Evolutionary conservation across 495 filamentous ascomycete species (phyloP).

Genomic region (Aspergillus cristatus): DNA sequence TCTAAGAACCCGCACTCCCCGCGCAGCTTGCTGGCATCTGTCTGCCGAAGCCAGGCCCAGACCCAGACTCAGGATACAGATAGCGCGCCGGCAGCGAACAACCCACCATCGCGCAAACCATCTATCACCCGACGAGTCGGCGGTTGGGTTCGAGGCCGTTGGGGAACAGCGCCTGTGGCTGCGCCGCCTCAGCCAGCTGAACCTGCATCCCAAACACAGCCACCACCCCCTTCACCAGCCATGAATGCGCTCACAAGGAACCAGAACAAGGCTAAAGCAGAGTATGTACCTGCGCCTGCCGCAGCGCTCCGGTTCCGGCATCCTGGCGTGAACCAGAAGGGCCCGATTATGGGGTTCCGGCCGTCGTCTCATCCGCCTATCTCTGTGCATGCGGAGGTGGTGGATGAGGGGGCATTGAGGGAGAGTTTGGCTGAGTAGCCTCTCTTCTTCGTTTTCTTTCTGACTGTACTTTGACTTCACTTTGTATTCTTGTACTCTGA

Average conservation of each 20-base stretch:
- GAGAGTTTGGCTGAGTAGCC: constrained; percentile 32
- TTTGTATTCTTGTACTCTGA: constrained; percentile 1
- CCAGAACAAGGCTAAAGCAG: constrained; percentile 2
- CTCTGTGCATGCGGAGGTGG: constrained; percentile 21
- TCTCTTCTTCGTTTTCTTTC: constrained; percentile 3
- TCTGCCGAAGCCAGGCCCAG: too few relatives aligned
- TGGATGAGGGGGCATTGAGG: constrained; percentile 31
- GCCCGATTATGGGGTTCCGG: constrained; percentile 33
- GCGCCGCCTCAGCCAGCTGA: neutral
- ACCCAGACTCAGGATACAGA: too few relatives aligned
- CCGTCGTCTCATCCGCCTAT: constrained; percentile 23
- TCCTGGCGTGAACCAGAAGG: constrained; percentile 41
- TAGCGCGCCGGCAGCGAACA: constrained; percentile 18
- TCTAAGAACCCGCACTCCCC: constrained; percentile 18
- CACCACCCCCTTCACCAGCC: neutral
- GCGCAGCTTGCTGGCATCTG: constrained; percentile 29
- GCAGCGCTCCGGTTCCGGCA: constrained; percentile 23
- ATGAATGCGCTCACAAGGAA: too few relatives aligned
- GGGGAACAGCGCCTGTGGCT: constrained; percentile 38
- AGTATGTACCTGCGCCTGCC: constrained; percentile 5
- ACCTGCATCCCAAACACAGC: neutral
- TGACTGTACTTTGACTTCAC: constrained; percentile 4
- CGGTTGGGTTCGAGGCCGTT: constrained; percentile 48
- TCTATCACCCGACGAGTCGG: constrained; percentile 39
- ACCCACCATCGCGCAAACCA: constrained; percentile 16